A percentile compares a stretch with the other conserved stretches of the same genome.
Conservation (phyloP, 2,329 filamentous ascomycete genomes). For the Fusarium fracticaudum region DNA sequence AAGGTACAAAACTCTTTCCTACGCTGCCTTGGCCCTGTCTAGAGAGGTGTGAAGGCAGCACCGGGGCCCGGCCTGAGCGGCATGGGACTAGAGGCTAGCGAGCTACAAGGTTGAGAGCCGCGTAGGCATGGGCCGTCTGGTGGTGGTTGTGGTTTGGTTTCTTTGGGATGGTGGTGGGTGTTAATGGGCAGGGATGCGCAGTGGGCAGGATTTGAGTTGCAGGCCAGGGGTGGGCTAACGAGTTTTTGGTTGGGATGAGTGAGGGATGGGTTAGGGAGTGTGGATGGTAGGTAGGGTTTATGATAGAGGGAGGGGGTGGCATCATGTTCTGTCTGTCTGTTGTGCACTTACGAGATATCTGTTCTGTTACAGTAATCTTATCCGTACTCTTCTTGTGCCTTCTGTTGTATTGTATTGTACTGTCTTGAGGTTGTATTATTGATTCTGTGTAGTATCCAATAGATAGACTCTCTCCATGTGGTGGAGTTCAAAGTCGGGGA, state of each 20-base stretch:
- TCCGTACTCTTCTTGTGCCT: not conserved
- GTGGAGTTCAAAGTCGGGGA: slow-evolving; percentile 11
- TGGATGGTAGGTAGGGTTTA: slow-evolving; percentile 22
- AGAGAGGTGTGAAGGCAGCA: slow-evolving; percentile 26
- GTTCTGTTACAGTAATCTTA: not conserved
- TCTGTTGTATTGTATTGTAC: not conserved
- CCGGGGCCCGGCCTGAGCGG: slow-evolving; percentile 43
- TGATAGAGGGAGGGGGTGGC: slow-evolving; percentile 14
- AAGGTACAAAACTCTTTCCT: slow-evolving; percentile 24
- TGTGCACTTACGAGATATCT: slow-evolving; percentile 21
- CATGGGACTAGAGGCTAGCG: slow-evolving; percentile 33
- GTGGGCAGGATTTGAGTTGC: slow-evolving; percentile 34
- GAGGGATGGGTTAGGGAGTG: too few relatives aligned
- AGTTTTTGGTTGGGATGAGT: slow-evolving; percentile 15
- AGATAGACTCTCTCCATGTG: not conserved
- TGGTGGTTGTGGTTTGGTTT: slow-evolving; percentile 18
- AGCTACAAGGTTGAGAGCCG: slow-evolving; percentile 44
- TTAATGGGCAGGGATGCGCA: slow-evolving; percentile 30
- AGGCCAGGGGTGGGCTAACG: slow-evolving; percentile 30
- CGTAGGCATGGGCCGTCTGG: slow-evolving; percentile 42
- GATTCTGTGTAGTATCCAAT: not conserved
- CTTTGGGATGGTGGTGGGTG: slow-evolving; percentile 30
- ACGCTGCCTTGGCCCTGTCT: slow-evolving; percentile 17
- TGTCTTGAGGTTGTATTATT: not conserved
- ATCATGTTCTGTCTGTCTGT: slow-evolving; percentile 21